Evolutionary conservation across 805 yeast species (phyloP).

Genomic region (Metschnikowia vanudenii): DNA sequence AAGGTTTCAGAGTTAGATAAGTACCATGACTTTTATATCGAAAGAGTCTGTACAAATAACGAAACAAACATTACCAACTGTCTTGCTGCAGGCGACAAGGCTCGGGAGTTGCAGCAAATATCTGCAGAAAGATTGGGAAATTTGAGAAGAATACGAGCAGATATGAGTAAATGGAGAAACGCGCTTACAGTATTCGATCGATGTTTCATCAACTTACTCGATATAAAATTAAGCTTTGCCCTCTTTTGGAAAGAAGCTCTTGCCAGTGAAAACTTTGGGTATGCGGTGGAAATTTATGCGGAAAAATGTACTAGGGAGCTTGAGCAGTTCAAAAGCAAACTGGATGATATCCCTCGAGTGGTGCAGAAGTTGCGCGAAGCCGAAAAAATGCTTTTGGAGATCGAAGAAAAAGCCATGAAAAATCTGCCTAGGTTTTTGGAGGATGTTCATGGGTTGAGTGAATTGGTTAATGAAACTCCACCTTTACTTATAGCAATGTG

Average conservation of each 20-base stretch:
- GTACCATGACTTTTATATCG: slow-evolving; percentile 9
- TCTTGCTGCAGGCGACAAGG: not conserved
- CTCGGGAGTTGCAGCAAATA: not conserved
- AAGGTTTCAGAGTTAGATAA: slow-evolving; percentile 2
- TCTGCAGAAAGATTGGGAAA: not conserved
- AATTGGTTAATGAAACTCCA: not conserved
- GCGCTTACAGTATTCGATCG: not conserved
- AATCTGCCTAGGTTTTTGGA: not conserved
- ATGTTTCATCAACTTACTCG: not conserved
- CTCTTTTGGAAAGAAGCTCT: slow-evolving; percentile 5
- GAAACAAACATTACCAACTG: slow-evolving; percentile 2
- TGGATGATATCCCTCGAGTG: not conserved
- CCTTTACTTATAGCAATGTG: slow-evolving; percentile 5
- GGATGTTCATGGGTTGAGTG: not conserved
- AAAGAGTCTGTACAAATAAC: not conserved
- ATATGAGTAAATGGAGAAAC: not conserved
- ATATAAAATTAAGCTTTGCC: slow-evolving; percentile 1
- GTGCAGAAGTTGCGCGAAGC: not conserved
- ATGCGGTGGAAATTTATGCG: slow-evolving; percentile 12
- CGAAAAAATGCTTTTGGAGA: slow-evolving; percentile 1
- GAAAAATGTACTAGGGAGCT: slow-evolving; percentile 12
- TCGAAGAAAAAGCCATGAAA: not conserved
- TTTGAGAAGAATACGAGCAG: not conserved
- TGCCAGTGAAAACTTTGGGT: slow-evolving; percentile 6
- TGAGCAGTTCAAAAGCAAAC: not conserved